Evolutionary conservation across 441 rosid species (phyloP).

Genomic region (Theobroma grandiflorum): DNA sequence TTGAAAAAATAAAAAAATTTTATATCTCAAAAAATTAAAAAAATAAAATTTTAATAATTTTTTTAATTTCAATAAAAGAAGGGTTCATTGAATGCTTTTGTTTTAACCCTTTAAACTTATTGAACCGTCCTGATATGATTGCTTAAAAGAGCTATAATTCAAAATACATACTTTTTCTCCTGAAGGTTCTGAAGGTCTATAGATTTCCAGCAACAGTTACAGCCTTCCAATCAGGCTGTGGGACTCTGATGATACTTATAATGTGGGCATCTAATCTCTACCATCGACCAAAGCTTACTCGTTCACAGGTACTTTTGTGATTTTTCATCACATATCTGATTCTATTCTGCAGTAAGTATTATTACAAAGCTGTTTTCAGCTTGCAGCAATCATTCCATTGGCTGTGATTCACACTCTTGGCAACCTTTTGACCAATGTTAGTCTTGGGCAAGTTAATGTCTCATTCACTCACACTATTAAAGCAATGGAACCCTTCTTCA

Average conservation of each 20-base stretch:
- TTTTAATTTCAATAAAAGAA: no score
- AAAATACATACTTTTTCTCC: neutral
- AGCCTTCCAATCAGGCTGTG: conserved; percentile 69
- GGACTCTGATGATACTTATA: conserved; percentile 49
- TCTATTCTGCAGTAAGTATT: neutral
- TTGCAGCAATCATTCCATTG: conserved; percentile 55
- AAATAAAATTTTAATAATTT: no score
- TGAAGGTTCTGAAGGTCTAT: conserved; percentile 60
- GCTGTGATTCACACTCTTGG: conserved; percentile 73
- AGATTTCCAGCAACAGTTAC: conserved; percentile 74
- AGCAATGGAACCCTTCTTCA: conserved; percentile 80
- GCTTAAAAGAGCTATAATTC: neutral
- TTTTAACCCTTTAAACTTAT: no score
- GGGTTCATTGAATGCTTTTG: no score
- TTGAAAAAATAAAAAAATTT: no score
- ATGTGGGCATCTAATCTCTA: conserved; percentile 69
- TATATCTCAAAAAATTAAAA: no score
- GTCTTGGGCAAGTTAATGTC: conserved; percentile 63
- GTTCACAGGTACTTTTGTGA: conserved; percentile 54
- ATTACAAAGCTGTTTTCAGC: conserved; percentile 41
- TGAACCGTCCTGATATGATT: no score
- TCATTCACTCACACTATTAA: conserved; percentile 81
- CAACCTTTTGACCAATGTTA: conserved; percentile 67
- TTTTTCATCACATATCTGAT: neutral
- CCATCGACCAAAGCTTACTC: conserved; percentile 54